Conservation (phyloP, 2,329 filamentous ascomycete genomes). For the Phoma sp. region DNA sequence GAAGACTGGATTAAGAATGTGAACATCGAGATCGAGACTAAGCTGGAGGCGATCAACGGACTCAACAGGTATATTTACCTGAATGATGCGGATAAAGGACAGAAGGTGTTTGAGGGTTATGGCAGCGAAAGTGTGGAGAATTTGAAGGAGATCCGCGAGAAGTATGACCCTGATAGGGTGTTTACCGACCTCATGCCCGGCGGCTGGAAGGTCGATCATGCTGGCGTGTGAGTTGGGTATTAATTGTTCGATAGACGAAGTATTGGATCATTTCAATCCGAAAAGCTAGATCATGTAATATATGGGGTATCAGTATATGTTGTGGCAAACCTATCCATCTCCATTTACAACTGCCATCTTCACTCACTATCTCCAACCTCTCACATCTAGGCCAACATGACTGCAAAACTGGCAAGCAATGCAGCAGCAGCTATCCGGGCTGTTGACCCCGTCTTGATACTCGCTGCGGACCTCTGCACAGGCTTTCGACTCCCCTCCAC, state of each 20-base stretch:
- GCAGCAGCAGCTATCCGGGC: neutral
- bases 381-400: neutral
- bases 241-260: neutral
- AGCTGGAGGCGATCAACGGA: constrained; percentile 54
- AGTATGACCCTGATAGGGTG: constrained; percentile 51
- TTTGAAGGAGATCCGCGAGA: constrained; percentile 42
- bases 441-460: neutral
- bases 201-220: constrained; percentile 48
- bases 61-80: constrained; percentile 25
- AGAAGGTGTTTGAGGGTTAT: constrained; percentile 52
- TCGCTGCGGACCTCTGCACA: neutral
- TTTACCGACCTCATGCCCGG: constrained; percentile 52
- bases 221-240: neutral
- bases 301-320: neutral
- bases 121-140: constrained; percentile 44
- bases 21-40: constrained; percentile 58
- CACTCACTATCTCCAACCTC: too few relatives aligned
- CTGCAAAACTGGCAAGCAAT: neutral
- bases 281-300: neutral
- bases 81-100: constrained; percentile 40
- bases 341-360: neutral
- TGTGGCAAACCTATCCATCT: neutral
- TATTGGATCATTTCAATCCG: too few relatives aligned
- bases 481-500: constrained; percentile 3
- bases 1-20: constrained; percentile 51